Percentiles rank a stretch among this genome's conserved stretches.
phyloP scores from a whole-genome alignment of 768 basidiomycete species.

The Leccinum longicurvipes region DNA sequence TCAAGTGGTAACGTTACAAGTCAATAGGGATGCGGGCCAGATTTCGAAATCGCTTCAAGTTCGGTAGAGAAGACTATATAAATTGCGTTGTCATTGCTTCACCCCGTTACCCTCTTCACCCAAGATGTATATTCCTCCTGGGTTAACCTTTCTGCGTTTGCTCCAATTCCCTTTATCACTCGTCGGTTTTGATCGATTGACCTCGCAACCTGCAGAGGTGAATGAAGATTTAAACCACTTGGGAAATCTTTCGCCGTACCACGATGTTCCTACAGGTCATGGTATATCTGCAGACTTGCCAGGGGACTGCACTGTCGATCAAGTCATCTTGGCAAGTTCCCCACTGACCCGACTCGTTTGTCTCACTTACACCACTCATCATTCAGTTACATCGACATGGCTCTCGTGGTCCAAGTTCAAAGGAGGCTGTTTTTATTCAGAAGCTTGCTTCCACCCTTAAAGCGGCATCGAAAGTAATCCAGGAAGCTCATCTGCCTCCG shows the following conservation, averaged over 20 bases:
- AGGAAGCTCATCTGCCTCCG: constrained; percentile 29
- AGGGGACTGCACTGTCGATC: constrained; percentile 39
- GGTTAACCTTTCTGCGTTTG: constrained; percentile 9
- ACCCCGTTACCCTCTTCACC: not conserved
- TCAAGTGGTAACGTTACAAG: no score
- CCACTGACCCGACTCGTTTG: not conserved
- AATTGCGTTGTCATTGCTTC: not conserved
- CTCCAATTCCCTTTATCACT: constrained; percentile 13
- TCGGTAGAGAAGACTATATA: not conserved
- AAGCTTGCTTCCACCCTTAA: constrained; percentile 33
- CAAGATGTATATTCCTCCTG: constrained; percentile 17
- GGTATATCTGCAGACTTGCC: constrained; percentile 32
- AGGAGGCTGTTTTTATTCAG: constrained; percentile 27
- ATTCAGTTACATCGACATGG: constrained; percentile 42
- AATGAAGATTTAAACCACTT: constrained; percentile 15
- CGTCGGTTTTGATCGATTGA: not conserved
- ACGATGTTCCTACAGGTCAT: constrained; percentile 25
- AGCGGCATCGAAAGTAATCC: constrained; percentile 19
- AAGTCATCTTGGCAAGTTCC: constrained; percentile 37
- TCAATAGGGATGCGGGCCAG: no score
- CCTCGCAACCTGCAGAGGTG: not conserved
- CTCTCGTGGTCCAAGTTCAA: constrained; percentile 35
- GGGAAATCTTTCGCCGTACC: constrained; percentile 39
- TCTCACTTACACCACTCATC: not conserved
- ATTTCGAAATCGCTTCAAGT: not conserved